Evolutionary conservation across 768 basidiomycete genomes (phyloP).

Genomic region (Trametes sanguinea): DNA sequence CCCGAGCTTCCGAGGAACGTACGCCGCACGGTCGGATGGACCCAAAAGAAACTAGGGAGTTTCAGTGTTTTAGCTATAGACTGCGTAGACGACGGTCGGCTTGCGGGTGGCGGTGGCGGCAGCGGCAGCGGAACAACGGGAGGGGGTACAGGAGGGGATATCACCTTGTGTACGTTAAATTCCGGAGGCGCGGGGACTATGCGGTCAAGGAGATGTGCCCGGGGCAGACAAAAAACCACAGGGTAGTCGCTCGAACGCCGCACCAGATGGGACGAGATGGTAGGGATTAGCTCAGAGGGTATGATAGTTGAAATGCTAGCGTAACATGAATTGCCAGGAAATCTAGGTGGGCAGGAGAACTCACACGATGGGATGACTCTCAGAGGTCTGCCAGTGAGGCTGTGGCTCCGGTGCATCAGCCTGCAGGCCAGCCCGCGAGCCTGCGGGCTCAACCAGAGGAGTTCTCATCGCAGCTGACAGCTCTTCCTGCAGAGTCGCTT

Average conservation of each 20-base stretch:
- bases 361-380: slow-evolving; percentile 83
- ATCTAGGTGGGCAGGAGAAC: slow-evolving; percentile 25
- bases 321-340: neutral
- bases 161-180: neutral
- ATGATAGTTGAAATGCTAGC: slow-evolving; percentile 57
- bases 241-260: slow-evolving; percentile 23
- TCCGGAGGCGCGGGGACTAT: slow-evolving; percentile 12
- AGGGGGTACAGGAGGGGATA: neutral
- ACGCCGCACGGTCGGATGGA: slow-evolving; percentile 16
- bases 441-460: slow-evolving; percentile 26
- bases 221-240: slow-evolving; percentile 39
- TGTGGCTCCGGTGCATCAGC: neutral
- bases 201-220: slow-evolving; percentile 36
- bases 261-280: slow-evolving; percentile 42
- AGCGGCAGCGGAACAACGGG: neutral
- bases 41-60: slow-evolving; percentile 20
- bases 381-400: slow-evolving; percentile 62
- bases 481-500: slow-evolving; percentile 46
- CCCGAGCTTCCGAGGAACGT: slow-evolving; percentile 5
- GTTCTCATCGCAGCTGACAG: slow-evolving; percentile 58
- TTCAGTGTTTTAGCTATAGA: slow-evolving; percentile 14
- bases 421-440: neutral
- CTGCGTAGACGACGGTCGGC: neutral
- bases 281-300: slow-evolving; percentile 48
- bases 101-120: neutral